Conservation (phyloP, 83 land plant species). For the Thuja plicata region DNA sequence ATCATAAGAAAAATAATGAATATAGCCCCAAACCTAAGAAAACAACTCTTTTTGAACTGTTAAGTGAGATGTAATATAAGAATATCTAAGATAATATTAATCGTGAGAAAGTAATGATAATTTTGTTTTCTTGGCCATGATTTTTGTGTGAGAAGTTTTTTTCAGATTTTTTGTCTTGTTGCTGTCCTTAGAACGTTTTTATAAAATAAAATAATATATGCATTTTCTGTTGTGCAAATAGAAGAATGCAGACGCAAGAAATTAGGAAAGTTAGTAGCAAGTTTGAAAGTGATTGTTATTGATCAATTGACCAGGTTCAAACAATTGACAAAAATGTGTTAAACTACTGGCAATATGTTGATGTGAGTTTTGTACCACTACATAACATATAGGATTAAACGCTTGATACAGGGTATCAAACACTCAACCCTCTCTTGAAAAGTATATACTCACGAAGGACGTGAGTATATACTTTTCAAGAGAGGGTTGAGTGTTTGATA, state of each 20-base stretch:
- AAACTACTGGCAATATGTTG: not conserved
- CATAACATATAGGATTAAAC: too few species aligned
- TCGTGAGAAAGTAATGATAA: not conserved
- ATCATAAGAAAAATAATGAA: not conserved
- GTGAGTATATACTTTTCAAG: too few species aligned
- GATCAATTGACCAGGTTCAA: not conserved
- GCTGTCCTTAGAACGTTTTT: not conserved
- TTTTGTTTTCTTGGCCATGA: slow-evolving; percentile 2
- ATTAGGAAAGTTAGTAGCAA: not conserved
- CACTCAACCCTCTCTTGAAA: too few species aligned
- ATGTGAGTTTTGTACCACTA: too few species aligned
- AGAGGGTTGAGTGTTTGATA: too few species aligned
- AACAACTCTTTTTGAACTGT: not conserved
- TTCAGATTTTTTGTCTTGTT: not conserved
- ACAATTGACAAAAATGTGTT: not conserved
- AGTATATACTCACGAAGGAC: too few species aligned
- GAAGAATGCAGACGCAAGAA: not conserved
- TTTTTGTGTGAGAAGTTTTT: not conserved
- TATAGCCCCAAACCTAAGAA: not conserved
- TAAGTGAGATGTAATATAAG: not conserved
- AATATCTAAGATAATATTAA: not conserved
- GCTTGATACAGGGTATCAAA: too few species aligned
- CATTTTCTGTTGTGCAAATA: not conserved
- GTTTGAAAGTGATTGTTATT: not conserved
- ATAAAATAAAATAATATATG: not conserved